Percentiles rank a stretch among this genome's conserved stretches.
phyloP scores from a whole-genome alignment of 768 basidiomycete genomes.

The Collybia sordida region DNA sequence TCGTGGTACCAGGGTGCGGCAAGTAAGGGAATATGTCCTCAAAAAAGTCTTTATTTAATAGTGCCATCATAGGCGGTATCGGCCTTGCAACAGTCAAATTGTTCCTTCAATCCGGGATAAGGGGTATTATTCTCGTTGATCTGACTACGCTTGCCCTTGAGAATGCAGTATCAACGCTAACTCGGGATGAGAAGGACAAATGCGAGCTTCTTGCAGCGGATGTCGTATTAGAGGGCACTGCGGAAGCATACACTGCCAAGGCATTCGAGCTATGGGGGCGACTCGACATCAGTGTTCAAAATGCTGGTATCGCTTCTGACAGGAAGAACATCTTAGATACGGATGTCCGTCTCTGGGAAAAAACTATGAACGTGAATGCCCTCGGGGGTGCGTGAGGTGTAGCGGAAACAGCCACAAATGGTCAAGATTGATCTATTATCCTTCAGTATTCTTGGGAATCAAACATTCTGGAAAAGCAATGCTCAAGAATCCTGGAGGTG shows the following conservation, averaged over 20 bases:
- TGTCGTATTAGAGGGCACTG: constrained; percentile 1
- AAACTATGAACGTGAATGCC: constrained; percentile 12
- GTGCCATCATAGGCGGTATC: constrained; percentile 1
- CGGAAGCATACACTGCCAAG: constrained; percentile 1
- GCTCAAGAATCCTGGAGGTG: constrained; percentile 9
- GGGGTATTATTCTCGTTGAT: constrained; percentile 9
- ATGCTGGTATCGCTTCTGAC: constrained; percentile 4
- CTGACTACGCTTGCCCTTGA: neutral
- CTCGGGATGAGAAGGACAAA: neutral
- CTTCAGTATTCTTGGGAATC: constrained; percentile 12
- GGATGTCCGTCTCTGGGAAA: constrained; percentile 2
- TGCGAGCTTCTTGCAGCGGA: constrained; percentile 4
- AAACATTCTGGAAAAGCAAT: constrained; percentile 10
- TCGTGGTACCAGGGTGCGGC: too few species aligned
- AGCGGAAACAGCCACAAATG: neutral
- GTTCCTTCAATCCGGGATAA: neutral
- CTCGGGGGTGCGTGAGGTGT: constrained; percentile 3
- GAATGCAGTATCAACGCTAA: neutral
- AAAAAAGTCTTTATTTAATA: too few species aligned
- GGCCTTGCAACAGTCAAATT: constrained; percentile 1
- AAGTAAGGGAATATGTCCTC: too few species aligned
- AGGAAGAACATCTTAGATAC: constrained; percentile 7
- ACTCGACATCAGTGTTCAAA: constrained; percentile 11
- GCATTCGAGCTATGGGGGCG: constrained; percentile 9
- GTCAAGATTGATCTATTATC: neutral